phyloP scores from a whole-genome alignment of 768 basidiomycete genomes.

The Chlorophyllum brunneum region DNA sequence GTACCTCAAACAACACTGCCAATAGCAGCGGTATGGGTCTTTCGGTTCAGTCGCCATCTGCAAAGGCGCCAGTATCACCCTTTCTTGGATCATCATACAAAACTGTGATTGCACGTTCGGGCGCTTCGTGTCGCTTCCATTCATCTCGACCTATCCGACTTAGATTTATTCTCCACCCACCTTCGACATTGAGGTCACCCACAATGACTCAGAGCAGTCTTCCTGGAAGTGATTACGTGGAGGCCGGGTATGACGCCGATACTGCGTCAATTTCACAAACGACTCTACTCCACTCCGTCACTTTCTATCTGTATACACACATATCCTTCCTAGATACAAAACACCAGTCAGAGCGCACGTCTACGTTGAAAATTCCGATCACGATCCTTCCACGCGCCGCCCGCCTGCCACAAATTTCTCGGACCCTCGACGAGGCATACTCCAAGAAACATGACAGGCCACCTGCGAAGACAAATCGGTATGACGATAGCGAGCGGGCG shows the following conservation, averaged over 20 bases:
- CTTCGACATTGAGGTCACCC: conserved; percentile 46
- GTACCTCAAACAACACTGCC: conserved; percentile 11
- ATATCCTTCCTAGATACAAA: conserved; percentile 75
- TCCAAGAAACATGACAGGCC: conserved; percentile 87
- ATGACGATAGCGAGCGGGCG: conserved; percentile 58
- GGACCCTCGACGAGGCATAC: conserved; percentile 69
- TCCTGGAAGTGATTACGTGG: conserved; percentile 37
- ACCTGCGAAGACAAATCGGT: conserved; percentile 63
- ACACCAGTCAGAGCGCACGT: conserved; percentile 63
- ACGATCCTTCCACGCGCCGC: conserved; percentile 71
- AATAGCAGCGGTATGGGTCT: conserved; percentile 12
- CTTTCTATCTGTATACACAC: conserved; percentile 71
- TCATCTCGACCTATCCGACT: conserved; percentile 67
- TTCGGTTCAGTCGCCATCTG: conserved; percentile 25
- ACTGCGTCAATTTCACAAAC: conserved; percentile 76
- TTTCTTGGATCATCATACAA: conserved; percentile 41
- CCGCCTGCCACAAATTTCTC: conserved; percentile 76
- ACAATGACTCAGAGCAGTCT: conserved; percentile 41
- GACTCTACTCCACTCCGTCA: conserved; percentile 79
- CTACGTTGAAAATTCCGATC: conserved; percentile 64
- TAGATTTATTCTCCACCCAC: conserved; percentile 77
- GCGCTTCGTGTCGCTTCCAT: conserved; percentile 91
- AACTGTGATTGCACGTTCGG: conserved; percentile 73
- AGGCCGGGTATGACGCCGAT: conserved; percentile 55
- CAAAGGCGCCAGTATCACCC: conserved; percentile 37